These are phyloP conservation scores for Boletus edulis DNA, from an alignment of 768 basidiomycete species.

Conservation along the genomic window DNA sequence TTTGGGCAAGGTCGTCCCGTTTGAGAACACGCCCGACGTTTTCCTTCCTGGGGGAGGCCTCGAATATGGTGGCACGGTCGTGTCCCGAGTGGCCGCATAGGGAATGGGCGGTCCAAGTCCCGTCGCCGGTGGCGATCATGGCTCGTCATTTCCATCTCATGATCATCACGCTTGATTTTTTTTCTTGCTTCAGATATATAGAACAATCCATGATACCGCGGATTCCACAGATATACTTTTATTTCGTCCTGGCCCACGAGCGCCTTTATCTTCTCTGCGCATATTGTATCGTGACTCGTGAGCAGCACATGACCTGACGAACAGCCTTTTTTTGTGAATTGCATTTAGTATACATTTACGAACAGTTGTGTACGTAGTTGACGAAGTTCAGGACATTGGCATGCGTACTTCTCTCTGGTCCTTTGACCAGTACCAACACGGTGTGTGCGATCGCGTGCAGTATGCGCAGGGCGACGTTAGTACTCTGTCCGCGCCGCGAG, in stretches of 20 bases:
- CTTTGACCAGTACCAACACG: no score
- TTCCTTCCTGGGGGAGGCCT: slow-evolving; percentile 29
- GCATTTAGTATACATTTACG: slow-evolving; percentile 3
- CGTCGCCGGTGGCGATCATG: not conserved
- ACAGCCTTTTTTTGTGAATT: not conserved
- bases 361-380: not conserved
- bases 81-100: slow-evolving; percentile 34
- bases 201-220: slow-evolving; percentile 3
- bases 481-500: no score
- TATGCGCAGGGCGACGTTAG: no score
- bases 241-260: slow-evolving; percentile 6
- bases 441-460: no score
- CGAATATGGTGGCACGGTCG: slow-evolving; percentile 34
- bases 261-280: slow-evolving; percentile 1
- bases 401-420: no score
- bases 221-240: slow-evolving; percentile 15
- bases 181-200: not conserved
- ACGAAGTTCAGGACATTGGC: not conserved
- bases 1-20: slow-evolving; percentile 32
- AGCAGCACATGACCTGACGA: slow-evolving; percentile 5
- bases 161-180: not conserved
- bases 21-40: slow-evolving; percentile 33
- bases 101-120: no score
- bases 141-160: not conserved
- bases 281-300: slow-evolving; percentile 11